Conservation (phyloP, 371 early-diverging fungal species). For the Chytridiales sp. region DNA sequence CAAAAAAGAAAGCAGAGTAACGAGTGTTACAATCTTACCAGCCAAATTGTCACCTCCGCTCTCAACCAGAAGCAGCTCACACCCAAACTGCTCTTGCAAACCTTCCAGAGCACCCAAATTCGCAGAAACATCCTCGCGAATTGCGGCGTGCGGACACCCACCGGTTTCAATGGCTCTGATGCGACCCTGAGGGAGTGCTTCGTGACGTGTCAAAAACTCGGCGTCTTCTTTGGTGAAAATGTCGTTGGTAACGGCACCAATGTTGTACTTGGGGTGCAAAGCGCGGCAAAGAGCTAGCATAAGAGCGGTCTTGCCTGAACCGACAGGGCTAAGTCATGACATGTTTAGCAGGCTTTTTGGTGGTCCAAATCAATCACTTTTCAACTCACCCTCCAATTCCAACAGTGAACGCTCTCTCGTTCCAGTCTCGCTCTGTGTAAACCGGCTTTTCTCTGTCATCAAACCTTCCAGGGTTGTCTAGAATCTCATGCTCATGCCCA, state of each 20-base stretch:
- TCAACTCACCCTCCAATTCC: conserved; percentile 85
- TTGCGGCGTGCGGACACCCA: conserved; percentile 94
- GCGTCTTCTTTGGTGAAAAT: conserved; percentile 74
- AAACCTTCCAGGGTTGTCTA: conserved; percentile 85
- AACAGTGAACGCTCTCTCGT: conserved; percentile 89
- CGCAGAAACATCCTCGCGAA: conserved; percentile 92
- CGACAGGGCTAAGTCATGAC: conserved; percentile 71
- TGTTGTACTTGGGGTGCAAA: conserved; percentile 72
- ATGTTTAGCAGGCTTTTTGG: conserved; percentile 1
- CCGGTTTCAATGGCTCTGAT: conserved; percentile 91
- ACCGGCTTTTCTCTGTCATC: conserved; percentile 72
- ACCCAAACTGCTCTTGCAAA: conserved; percentile 77
- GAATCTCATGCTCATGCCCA: conserved; percentile 87
- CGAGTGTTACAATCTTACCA: too few relatives aligned
- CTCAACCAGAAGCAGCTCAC: conserved; percentile 84
- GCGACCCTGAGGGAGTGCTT: conserved; percentile 82
- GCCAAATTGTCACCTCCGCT: conserved; percentile 91
- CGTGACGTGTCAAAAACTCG: conserved; percentile 84
- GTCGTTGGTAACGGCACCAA: conserved; percentile 64
- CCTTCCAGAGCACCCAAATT: conserved; percentile 88
- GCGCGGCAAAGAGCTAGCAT: conserved; percentile 85
- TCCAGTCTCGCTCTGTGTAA: conserved; percentile 78
- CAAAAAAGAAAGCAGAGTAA: conserved; percentile 2
- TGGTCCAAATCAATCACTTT: background rate
- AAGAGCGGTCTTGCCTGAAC: conserved; percentile 93